Conservation (phyloP, 73 alveolate species). For the Urostyla sp. region DNA sequence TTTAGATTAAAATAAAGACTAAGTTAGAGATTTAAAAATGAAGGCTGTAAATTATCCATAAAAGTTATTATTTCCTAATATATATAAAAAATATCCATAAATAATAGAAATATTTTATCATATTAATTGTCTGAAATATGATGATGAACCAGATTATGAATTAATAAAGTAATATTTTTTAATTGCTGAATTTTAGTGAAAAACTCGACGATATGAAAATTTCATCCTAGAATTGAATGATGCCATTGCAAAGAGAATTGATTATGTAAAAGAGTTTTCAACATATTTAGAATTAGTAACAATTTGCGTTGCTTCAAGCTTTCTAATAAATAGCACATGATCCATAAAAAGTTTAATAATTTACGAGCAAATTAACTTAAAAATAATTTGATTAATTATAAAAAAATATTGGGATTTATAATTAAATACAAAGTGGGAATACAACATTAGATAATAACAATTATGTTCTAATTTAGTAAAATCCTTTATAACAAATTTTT, state of each 20-base stretch:
- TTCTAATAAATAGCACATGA: too few relatives aligned
- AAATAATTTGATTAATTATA: too few relatives aligned
- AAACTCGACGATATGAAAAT: background rate
- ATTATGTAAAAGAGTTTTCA: constrained; percentile 18
- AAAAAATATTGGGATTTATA: too few relatives aligned
- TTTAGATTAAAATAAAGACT: constrained; percentile 61
- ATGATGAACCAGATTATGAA: constrained; percentile 76
- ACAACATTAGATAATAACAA: too few relatives aligned
- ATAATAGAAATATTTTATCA: constrained; percentile 64
- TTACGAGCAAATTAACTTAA: too few relatives aligned
- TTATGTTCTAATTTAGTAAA: too few relatives aligned
- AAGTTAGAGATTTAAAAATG: constrained; percentile 68
- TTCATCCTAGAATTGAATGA: background rate
- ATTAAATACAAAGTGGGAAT: too few relatives aligned
- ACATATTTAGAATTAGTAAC: too few relatives aligned
- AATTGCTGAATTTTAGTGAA: background rate
- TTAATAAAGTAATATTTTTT: constrained; percentile 31
- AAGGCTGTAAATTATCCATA: constrained; percentile 68
- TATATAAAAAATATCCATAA: constrained; percentile 65
- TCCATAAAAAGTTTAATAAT: too few relatives aligned
- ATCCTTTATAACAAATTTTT: too few relatives aligned
- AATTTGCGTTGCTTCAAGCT: too few relatives aligned
- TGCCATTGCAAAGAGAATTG: background rate
- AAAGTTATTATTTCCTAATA: constrained; percentile 56
- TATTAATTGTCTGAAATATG: constrained; percentile 57